phyloP scores from a whole-genome alignment of 2,329 filamentous ascomycete genomes.

The Calonectria hawksworthii region DNA sequence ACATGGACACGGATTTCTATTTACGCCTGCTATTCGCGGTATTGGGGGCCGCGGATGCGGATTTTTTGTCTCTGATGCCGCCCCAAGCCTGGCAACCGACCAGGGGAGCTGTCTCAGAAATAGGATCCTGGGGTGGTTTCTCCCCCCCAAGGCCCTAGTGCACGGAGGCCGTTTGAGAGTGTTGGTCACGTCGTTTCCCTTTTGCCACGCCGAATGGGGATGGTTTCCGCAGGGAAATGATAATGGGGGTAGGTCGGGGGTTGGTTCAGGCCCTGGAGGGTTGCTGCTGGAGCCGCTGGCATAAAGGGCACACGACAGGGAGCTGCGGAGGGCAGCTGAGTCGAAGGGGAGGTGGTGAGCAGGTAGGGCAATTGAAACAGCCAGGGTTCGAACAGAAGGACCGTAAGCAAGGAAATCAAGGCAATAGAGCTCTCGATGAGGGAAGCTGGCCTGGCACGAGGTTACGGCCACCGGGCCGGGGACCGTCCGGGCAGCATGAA shows the following conservation, averaged over 20 bases:
- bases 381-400: slow-evolving; percentile 24
- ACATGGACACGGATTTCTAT: slow-evolving; percentile 30
- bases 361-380: slow-evolving; percentile 34
- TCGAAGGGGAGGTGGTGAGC: slow-evolving; percentile 25
- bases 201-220: slow-evolving; percentile 31
- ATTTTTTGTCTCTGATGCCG: slow-evolving; percentile 43
- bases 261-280: background rate
- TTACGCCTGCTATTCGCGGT: slow-evolving; percentile 34
- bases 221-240: slow-evolving; percentile 19
- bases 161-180: slow-evolving; percentile 32
- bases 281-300: slow-evolving; percentile 11
- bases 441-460: slow-evolving; percentile 30
- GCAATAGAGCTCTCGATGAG: slow-evolving; percentile 9
- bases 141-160: slow-evolving; percentile 18
- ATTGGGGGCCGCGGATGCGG: slow-evolving; percentile 35
- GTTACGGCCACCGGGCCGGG: slow-evolving; percentile 29
- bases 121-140: slow-evolving; percentile 41
- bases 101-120: slow-evolving; percentile 41
- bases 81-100: slow-evolving; percentile 32
- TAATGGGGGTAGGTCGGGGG: slow-evolving; percentile 11
- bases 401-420: slow-evolving; percentile 20
- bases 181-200: slow-evolving; percentile 15
- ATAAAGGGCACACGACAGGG: slow-evolving; percentile 2
- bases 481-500: slow-evolving; percentile 36
- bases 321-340: slow-evolving; percentile 34